Conservation (phyloP, 1,284 basidiomycete species). For the Boletus semigastroideus region DNA sequence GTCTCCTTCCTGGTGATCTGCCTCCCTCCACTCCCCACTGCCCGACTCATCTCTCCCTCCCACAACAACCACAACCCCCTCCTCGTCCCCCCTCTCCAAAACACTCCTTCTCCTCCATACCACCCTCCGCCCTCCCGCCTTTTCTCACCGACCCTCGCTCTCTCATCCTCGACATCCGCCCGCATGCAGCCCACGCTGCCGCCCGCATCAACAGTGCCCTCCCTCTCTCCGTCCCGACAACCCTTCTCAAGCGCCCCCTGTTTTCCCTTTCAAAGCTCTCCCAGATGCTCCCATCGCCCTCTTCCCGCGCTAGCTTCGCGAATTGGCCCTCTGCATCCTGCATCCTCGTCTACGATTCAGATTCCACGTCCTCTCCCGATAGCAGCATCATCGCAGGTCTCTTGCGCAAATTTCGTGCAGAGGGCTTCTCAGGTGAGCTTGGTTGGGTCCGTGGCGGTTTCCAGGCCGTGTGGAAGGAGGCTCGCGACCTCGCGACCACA, state of each 20-base stretch:
- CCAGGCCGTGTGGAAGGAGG: conserved; percentile 61
- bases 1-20: conserved; percentile 29
- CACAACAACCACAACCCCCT: background rate
- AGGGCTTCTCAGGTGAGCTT: conserved; percentile 66
- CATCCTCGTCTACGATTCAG: conserved; percentile 84
- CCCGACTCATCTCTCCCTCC: background rate
- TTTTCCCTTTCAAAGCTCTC: conserved; percentile 76
- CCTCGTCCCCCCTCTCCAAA: conserved; percentile 4
- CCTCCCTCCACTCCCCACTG: conserved; percentile 3
- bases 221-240: conserved; percentile 91
- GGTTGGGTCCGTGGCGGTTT: conserved; percentile 83
- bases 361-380: conserved; percentile 59
- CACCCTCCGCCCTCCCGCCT: conserved; percentile 33
- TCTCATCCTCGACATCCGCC: conserved; percentile 85
- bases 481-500: conserved; percentile 51
- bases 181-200: conserved; percentile 69
- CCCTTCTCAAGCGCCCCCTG: conserved; percentile 85
- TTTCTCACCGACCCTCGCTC: conserved; percentile 34
- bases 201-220: conserved; percentile 75
- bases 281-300: conserved; percentile 68
- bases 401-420: conserved; percentile 80
- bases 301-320: conserved; percentile 59
- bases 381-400: conserved; percentile 75
- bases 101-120: conserved; percentile 32
- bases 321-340: conserved; percentile 53